Evolutionary conservation across 495 filamentous ascomycete species (phyloP), one percentile per base, ranked within the genome.

Genomic region (Melanomma pulvis-pyrius): DNA sequence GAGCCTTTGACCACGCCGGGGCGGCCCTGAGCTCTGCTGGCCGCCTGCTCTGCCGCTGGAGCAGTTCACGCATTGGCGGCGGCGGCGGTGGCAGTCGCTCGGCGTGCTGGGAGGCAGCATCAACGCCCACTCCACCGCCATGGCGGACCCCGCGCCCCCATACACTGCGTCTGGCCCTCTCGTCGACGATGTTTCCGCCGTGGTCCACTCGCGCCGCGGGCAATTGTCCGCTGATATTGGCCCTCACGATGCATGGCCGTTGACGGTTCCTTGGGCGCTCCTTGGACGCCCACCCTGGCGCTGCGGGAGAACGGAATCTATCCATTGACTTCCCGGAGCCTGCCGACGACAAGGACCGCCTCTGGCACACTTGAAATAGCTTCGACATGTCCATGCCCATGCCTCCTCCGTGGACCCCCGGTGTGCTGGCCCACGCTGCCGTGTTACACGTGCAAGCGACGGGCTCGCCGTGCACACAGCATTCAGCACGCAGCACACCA

Each of bases 301-400:
- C 56, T 17, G 21, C 56, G 56, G 36, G 7, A 57, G 36, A 47
- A 49, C 56, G 56, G 56, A 59, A 59, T 57, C 15, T 25, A 21
- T 9, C 53, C 53, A 57, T 47, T 59, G 56, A 59, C 39, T 32
- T 59, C 11, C 56, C 41, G 39, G 32, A 48, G 11, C 24, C 36
- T 59, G 56, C 41, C 56, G 39, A 48, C 9, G 2, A 30, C 25
- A 30, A 21, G n/a, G 32, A 19, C 36, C 19, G 19, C 19, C 6
- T 24, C 39, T 59, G 39, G 1, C 9, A 17, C 41, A 1, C 21
- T 41, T 17, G 24, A 32, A 59, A 47, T 30, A 30, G 36, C 36
- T 49, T 6, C 26, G 17, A 24, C 48, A 24, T 50, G 48, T 26
- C 2, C n/a, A 17, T 19, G 1, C 5, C 48, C 48, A 6, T 28